Conservation (phyloP, 1,284 basidiomycete species). For the Papiliotrema flavescens region DNA sequence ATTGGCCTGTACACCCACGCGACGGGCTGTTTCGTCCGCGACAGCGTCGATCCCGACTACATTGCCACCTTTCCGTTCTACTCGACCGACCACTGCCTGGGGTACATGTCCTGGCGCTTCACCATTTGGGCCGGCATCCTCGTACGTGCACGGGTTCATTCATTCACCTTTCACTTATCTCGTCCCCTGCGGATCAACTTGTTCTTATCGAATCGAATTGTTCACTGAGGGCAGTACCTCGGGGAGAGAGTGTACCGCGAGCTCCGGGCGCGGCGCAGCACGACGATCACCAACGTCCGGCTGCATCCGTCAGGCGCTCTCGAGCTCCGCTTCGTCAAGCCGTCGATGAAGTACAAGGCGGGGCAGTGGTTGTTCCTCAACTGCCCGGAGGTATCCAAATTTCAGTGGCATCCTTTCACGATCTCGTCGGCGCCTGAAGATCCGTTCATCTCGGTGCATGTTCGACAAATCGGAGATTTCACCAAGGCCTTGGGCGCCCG, state of each 20-base stretch:
- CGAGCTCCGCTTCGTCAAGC: slow-evolving; percentile 83
- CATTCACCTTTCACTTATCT: no score
- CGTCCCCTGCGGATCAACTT: no score
- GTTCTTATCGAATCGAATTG: no score
- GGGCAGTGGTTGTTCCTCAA: slow-evolving; percentile 90
- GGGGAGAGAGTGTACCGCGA: slow-evolving; percentile 76
- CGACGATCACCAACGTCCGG: slow-evolving; percentile 62
- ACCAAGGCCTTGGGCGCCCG: slow-evolving; percentile 74
- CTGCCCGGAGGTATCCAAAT: slow-evolving; percentile 73
- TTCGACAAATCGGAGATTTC: slow-evolving; percentile 84
- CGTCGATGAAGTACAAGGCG: slow-evolving; percentile 79
- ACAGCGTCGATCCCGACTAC: slow-evolving; percentile 65
- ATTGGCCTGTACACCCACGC: slow-evolving; percentile 76
- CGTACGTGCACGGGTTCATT: slow-evolving; percentile 12
- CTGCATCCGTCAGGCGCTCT: slow-evolving; percentile 62
- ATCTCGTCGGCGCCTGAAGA: slow-evolving; percentile 90
- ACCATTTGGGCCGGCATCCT: slow-evolving; percentile 80
- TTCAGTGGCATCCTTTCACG: slow-evolving; percentile 91
- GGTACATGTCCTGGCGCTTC: slow-evolving; percentile 80
- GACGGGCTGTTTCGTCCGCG: slow-evolving; percentile 87
- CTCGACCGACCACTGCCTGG: slow-evolving; percentile 71
- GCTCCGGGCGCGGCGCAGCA: slow-evolving; percentile 67
- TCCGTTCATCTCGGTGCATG: slow-evolving; percentile 80
- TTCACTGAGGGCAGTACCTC: slow-evolving; percentile 57
- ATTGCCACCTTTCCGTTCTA: slow-evolving; percentile 73